These are phyloP conservation scores for Calonectria crousiana DNA, from an alignment of 2,329 filamentous ascomycete genomes.

Conservation along the genomic window DNA sequence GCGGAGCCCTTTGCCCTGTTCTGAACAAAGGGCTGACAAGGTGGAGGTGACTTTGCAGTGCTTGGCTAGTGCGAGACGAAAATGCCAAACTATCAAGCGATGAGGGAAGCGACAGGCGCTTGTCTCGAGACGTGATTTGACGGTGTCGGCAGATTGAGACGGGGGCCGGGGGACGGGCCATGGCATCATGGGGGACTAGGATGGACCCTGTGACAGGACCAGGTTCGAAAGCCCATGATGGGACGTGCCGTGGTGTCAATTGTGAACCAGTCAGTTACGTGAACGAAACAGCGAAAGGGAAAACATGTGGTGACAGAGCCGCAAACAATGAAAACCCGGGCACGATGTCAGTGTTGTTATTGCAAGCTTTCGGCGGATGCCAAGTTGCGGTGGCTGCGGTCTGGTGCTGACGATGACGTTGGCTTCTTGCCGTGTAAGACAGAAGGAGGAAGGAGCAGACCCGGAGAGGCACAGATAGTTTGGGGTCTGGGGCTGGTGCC, in stretches of 20 bases:
- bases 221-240: background rate
- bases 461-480: background rate
- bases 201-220: conserved; percentile 3
- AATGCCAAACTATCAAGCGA: conserved; percentile 4
- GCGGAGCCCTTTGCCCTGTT: background rate
- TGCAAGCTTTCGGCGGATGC: background rate
- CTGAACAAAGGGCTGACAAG: background rate
- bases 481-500: background rate
- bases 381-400: background rate
- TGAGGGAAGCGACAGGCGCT: background rate
- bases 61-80: background rate
- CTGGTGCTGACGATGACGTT: conserved; percentile 6
- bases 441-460: background rate
- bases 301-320: background rate
- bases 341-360: background rate
- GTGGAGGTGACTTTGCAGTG: background rate
- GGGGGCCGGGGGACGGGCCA: background rate
- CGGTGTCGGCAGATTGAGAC: conserved; percentile 14
- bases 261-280: background rate
- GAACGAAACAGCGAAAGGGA: background rate
- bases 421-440: background rate
- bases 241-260: background rate
- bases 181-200: conserved; percentile 4
- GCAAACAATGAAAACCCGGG: background rate
- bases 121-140: conserved; percentile 12